These are phyloP conservation scores for Leucogyrophana mollusca DNA, from an alignment of 768 basidiomycete species.

Conservation along the genomic window DNA sequence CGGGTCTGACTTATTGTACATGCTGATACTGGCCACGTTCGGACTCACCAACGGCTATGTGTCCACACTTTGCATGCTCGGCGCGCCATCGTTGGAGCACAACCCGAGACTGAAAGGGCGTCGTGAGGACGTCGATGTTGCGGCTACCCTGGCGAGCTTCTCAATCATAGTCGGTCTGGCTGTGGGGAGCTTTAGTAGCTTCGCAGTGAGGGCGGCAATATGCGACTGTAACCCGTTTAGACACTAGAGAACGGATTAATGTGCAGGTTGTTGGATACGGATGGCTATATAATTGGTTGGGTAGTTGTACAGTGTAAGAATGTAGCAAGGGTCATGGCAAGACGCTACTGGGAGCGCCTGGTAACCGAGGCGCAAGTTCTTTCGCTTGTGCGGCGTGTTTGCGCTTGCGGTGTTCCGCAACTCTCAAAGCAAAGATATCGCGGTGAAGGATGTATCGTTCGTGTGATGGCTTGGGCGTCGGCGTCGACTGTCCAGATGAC, in stretches of 20 bases:
- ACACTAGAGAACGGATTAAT: neutral
- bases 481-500: slow-evolving; percentile 29
- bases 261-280: too few species aligned
- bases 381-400: slow-evolving; percentile 66
- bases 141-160: slow-evolving; percentile 80
- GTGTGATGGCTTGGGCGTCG: slow-evolving; percentile 49
- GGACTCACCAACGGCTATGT: slow-evolving; percentile 84
- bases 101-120: slow-evolving; percentile 70
- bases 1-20: slow-evolving; percentile 74
- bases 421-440: slow-evolving; percentile 78
- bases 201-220: slow-evolving; percentile 68
- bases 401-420: slow-evolving; percentile 68
- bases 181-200: slow-evolving; percentile 76
- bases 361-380: slow-evolving; percentile 69
- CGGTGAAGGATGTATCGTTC: slow-evolving; percentile 81
- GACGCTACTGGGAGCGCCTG: slow-evolving; percentile 50
- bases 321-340: slow-evolving; percentile 11
- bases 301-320: neutral
- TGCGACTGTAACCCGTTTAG: slow-evolving; percentile 77
- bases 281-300: neutral
- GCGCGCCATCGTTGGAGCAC: slow-evolving; percentile 77
- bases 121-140: slow-evolving; percentile 79
- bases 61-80: slow-evolving; percentile 76
- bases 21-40: slow-evolving; percentile 69
- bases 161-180: slow-evolving; percentile 75